Evolutionary conservation across 768 basidiomycete species (phyloP).

Genomic region (Mycena kentingensis): DNA sequence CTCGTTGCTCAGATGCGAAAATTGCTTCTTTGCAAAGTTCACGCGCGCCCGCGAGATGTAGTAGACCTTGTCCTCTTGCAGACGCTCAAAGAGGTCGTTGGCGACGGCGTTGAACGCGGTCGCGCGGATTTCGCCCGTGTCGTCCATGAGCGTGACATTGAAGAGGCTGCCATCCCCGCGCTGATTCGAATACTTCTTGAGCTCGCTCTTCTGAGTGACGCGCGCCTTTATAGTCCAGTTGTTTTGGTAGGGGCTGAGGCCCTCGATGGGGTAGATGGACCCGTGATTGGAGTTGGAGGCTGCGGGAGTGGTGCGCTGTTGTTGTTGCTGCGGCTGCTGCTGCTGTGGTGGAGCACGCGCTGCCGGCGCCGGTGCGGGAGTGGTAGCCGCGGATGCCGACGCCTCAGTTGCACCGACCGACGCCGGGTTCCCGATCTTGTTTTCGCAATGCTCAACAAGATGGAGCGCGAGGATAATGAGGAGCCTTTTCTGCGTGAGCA

Average conservation of each 20-base stretch:
- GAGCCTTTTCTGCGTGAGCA: conserved; percentile 49
- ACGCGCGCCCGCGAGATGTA: conserved; percentile 88
- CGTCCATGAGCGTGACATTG: conserved; percentile 91
- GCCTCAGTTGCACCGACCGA: conserved; percentile 34
- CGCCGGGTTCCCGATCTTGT: conserved; percentile 74
- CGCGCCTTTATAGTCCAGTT: conserved; percentile 98
- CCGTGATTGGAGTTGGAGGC: conserved; percentile 32
- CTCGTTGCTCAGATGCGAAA: conserved; percentile 85
- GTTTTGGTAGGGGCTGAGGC: conserved; percentile 94
- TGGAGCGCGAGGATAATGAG: conserved; percentile 76
- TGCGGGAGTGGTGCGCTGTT: conserved; percentile 17
- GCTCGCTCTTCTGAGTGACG: conserved; percentile 85
- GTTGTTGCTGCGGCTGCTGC: conserved; percentile 19
- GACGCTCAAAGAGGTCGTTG: conserved; percentile 77
- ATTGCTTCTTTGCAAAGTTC: conserved; percentile 96
- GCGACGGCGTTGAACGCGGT: conserved; percentile 89
- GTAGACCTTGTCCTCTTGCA: conserved; percentile 93
- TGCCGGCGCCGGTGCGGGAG: conserved; percentile 9
- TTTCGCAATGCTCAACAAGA: conserved; percentile 50
- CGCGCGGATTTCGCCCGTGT: conserved; percentile 87
- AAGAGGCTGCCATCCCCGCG: conserved; percentile 95
- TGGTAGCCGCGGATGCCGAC: conserved; percentile 31
- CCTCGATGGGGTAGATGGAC: conserved; percentile 80
- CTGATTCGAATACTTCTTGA: conserved; percentile 86
- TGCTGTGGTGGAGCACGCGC: conserved; percentile 28